Conservation (phyloP, 805 yeast species). For the Metschnikowia reukaufii region DNA sequence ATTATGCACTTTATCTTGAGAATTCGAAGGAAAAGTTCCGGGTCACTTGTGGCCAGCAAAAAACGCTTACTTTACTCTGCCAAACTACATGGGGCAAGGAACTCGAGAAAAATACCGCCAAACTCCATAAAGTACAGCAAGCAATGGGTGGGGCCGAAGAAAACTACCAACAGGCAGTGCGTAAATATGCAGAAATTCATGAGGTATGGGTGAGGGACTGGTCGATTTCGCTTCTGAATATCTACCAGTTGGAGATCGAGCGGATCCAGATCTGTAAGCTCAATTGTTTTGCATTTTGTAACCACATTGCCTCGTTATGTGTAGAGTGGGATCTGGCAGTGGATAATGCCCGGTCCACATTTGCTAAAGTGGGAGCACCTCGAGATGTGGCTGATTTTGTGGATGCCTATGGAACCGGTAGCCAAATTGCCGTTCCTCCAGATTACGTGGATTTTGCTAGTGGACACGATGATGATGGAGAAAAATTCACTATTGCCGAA, state of each 20-base stretch:
- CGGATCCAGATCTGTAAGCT: constrained; percentile 67
- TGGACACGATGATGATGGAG: constrained; percentile 33
- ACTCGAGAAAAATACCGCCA: constrained; percentile 57
- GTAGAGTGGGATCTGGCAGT: constrained; percentile 77
- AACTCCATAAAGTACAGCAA: constrained; percentile 50
- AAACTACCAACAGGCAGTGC: constrained; percentile 57
- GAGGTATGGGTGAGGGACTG: constrained; percentile 73
- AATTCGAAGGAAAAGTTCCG: constrained; percentile 51
- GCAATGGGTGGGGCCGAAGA: constrained; percentile 44
- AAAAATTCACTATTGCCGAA: constrained; percentile 26
- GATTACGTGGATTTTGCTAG: constrained; percentile 58
- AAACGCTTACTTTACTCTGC: constrained; percentile 59
- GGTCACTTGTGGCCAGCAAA: constrained; percentile 56
- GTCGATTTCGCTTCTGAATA: constrained; percentile 58
- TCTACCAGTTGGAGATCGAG: constrained; percentile 71
- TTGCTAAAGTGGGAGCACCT: constrained; percentile 67
- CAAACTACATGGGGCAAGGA: constrained; percentile 75
- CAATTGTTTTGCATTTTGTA: constrained; percentile 76
- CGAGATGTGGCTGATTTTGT: constrained; percentile 59
- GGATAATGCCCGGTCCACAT: constrained; percentile 62
- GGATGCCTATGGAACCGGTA: constrained; percentile 61
- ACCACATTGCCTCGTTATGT: constrained; percentile 70
- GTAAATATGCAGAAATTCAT: constrained; percentile 53
- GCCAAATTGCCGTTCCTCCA: constrained; percentile 57
- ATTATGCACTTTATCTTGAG: constrained; percentile 36